Evolutionary conservation across 208 protist species (phyloP).

Genomic region (Trypanosoma avium): DNA sequence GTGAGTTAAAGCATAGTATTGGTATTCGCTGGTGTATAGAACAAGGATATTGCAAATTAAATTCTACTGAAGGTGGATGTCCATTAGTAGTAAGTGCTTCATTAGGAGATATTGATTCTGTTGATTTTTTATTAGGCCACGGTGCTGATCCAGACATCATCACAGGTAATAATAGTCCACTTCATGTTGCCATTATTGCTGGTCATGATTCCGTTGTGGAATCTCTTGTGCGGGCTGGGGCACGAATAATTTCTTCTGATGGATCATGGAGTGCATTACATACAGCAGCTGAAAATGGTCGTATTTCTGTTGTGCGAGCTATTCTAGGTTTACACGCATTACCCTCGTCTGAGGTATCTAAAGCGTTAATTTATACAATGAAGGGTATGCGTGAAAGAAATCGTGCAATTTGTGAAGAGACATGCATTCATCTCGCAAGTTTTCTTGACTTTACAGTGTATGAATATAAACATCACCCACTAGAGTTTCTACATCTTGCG

Average conservation of each 20-base stretch:
- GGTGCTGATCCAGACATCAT: constrained; percentile 45
- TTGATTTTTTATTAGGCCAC: constrained; percentile 38
- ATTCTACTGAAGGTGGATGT: constrained; percentile 16
- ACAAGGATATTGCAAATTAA: constrained; percentile 36
- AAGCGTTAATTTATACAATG: constrained; percentile 37
- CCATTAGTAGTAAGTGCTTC: constrained; percentile 52
- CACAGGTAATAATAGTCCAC: constrained; percentile 14
- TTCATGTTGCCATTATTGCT: constrained; percentile 39
- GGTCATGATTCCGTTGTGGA: constrained; percentile 42
- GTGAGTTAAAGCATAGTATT: constrained; percentile 20
- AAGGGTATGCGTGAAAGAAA: constrained; percentile 25
- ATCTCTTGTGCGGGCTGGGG: constrained; percentile 41
- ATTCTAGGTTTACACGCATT: constrained; percentile 38
- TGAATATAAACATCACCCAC: constrained; percentile 48
- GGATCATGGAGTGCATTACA: constrained; percentile 48
- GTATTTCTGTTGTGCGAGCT: constrained; percentile 48
- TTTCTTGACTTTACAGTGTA: constrained; percentile 10
- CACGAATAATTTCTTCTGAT: constrained; percentile 29
- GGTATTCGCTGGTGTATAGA: constrained; percentile 70
- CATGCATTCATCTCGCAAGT: constrained; percentile 15
- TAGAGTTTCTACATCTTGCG: constrained; percentile 67
- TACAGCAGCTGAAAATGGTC: constrained; percentile 34
- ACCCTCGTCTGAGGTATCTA: constrained; percentile 35
- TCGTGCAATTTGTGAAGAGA: constrained; percentile 5
- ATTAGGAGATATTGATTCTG: constrained; percentile 41